phyloP scores from a whole-genome alignment of 2,329 filamentous ascomycete genomes.

The Cladosporium cucumerinum region DNA sequence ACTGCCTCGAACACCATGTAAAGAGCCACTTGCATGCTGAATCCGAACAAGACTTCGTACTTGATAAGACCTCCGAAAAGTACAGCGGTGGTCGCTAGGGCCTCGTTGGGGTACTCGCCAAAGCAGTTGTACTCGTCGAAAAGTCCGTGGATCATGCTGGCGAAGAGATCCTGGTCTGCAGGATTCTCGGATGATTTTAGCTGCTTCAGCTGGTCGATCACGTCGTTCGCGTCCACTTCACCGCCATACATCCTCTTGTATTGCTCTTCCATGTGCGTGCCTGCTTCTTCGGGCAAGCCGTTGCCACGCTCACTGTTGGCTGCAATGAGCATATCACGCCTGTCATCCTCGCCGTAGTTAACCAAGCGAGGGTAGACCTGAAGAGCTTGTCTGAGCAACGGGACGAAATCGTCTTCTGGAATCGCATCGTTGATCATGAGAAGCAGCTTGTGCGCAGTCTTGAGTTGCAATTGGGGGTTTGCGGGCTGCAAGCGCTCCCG shows the following conservation, averaged over 20 bases:
- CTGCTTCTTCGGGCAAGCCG: conserved; percentile 70
- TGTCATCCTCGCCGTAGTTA: conserved; percentile 80
- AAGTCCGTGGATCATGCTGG: conserved; percentile 96
- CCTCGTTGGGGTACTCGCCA: conserved; percentile 91
- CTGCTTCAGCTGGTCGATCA: conserved; percentile 77
- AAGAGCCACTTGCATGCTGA: conserved; percentile 89
- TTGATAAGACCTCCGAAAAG: conserved; percentile 96
- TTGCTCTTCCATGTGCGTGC: conserved; percentile 91
- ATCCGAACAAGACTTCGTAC: conserved; percentile 82
- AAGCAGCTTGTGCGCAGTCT: conserved; percentile 77
- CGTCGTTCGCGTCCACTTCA: conserved; percentile 78
- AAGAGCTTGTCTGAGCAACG: conserved; percentile 82
- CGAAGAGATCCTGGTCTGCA: conserved; percentile 88
- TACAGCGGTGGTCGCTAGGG: conserved; percentile 90
- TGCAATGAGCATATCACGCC: conserved; percentile 84
- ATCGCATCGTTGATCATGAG: conserved; percentile 65
- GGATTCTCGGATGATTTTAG: conserved; percentile 86
- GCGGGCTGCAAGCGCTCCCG: conserved; percentile 46
- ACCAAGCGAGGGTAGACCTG: conserved; percentile 90
- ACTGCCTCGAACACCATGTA: conserved; percentile 98
- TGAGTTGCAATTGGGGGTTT: conserved; percentile 47
- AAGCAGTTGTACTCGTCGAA: conserved; percentile 98
- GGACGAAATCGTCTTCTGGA: conserved; percentile 67
- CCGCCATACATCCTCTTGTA: conserved; percentile 98
- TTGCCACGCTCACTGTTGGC: conserved; percentile 79